Conservation (phyloP, 2,329 filamentous ascomycete genomes). For the Metarhizium brunneum region DNA sequence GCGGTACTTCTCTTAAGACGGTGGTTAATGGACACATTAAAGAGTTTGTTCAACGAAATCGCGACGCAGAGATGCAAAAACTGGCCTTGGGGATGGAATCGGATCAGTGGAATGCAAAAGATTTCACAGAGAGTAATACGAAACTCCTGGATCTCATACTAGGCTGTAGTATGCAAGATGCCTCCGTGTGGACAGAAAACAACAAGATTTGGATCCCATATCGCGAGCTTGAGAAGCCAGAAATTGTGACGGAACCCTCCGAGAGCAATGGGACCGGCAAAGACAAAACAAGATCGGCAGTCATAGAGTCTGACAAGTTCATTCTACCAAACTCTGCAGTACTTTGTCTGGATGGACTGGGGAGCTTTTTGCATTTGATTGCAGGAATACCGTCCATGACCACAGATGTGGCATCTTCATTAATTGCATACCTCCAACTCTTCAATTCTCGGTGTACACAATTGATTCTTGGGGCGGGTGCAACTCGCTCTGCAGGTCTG, state of each 20-base stretch:
- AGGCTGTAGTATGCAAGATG: constrained; percentile 61
- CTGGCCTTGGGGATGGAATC: constrained; percentile 70
- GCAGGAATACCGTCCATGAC: constrained; percentile 84
- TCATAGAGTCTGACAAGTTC: constrained; percentile 77
- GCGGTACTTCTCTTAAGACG: constrained; percentile 65
- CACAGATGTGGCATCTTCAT: constrained; percentile 65
- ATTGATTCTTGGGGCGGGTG: constrained; percentile 88
- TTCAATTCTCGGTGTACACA: constrained; percentile 98
- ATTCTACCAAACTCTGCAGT: constrained; percentile 79
- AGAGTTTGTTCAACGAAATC: constrained; percentile 65
- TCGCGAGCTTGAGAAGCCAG: constrained; percentile 25
- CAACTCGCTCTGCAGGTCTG: constrained; percentile 76
- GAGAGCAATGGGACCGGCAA: constrained; percentile 45
- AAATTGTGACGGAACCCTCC: constrained; percentile 22
- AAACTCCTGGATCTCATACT: constrained; percentile 55
- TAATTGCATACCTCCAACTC: constrained; percentile 79
- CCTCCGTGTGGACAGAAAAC: constrained; percentile 54
- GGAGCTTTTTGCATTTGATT: constrained; percentile 74
- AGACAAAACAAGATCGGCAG: constrained; percentile 59
- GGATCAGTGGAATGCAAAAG: constrained; percentile 70
- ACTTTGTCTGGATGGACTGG: constrained; percentile 70
- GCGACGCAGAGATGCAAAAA: constrained; percentile 63
- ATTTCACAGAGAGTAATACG: constrained; percentile 57
- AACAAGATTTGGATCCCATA: constrained; percentile 49
- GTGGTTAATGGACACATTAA: constrained; percentile 76